Evolutionary conservation across 371 early-diverging fungal genomes (phyloP), one percentile per base, ranked within the genome.

Genomic region (Rhizopus stolonifer): DNA sequence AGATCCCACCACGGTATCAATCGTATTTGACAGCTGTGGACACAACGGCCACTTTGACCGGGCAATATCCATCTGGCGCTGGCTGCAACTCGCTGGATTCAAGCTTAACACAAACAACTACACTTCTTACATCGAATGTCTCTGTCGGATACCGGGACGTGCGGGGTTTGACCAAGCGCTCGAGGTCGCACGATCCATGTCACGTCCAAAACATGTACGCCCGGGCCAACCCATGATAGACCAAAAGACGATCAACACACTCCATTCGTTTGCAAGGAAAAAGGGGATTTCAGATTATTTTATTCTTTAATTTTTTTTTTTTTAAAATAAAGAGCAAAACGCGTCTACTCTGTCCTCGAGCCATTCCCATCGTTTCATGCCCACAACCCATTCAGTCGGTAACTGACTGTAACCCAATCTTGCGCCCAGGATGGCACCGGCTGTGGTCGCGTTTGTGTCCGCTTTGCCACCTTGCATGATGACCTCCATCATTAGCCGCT

Each of bases 381-480:
- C 74, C 14, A 70, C 70, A 14, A 79, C 65, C 80, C 80, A 79
- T 51, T 76, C 77, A 17, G 65, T 74, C 1, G 79, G 79, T 15
- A 79, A 49, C 18, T 70, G 61, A 32, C 69, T 53, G 26, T 80
- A 69, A 4, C 84, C 84, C 46, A 79, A 67, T 15, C 84, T 67
- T 1, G 80, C 72, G 2, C 88, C 88, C 2, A 88, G 42, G 49
- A 88, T 52, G 2, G 85, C 82, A 13, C 86, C 88, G 0, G 82
- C 80, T 11, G 84, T 80, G 7, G 84, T 67, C 6, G 75, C 81
- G 58, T 88, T 88, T 11, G 84, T 84, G 52, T 86, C 88, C 1
- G 85, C 84, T 54, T 84, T 85, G 0, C 86, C 86, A 2, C 74
- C 85, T 58, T 87, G 81, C 66, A 85, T 58, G 4, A 76, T 66